These are phyloP conservation scores for Metarhizium guizhouense DNA, from an alignment of 2,329 filamentous ascomycete genomes.

Conservation along the genomic window DNA sequence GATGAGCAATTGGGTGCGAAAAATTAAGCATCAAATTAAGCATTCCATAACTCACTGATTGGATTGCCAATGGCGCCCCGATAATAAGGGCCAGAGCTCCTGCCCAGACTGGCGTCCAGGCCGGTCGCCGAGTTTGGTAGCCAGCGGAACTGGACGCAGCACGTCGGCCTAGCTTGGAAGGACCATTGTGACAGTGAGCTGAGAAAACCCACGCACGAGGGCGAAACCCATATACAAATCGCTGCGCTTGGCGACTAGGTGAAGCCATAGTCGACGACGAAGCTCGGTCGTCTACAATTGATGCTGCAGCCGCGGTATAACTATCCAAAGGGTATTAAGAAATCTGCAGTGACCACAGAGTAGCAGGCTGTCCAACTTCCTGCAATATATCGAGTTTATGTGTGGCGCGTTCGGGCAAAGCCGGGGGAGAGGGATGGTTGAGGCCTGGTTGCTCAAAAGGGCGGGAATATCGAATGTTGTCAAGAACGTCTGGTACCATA, in stretches of 20 bases:
- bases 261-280: neutral
- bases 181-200: neutral
- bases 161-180: neutral
- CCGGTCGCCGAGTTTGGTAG: neutral
- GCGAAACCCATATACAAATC: neutral
- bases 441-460: neutral
- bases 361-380: neutral
- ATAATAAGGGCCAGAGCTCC: neutral
- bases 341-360: neutral
- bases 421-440: neutral
- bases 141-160: neutral
- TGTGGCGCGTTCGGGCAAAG: neutral
- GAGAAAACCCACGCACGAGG: neutral
- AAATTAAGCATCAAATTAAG: neutral
- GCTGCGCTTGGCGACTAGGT: neutral
- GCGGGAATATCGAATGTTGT: neutral
- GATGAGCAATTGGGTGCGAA: neutral
- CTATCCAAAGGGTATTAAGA: neutral
- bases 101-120: neutral
- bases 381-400: neutral
- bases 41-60: slow-evolving; percentile 1
- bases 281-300: neutral
- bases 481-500: neutral
- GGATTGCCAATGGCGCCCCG: slow-evolving; percentile 2
- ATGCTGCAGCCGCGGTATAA: neutral